Evolutionary conservation across 2,329 filamentous ascomycete genomes (phyloP).

Genomic region (Aspergillus udagawae): DNA sequence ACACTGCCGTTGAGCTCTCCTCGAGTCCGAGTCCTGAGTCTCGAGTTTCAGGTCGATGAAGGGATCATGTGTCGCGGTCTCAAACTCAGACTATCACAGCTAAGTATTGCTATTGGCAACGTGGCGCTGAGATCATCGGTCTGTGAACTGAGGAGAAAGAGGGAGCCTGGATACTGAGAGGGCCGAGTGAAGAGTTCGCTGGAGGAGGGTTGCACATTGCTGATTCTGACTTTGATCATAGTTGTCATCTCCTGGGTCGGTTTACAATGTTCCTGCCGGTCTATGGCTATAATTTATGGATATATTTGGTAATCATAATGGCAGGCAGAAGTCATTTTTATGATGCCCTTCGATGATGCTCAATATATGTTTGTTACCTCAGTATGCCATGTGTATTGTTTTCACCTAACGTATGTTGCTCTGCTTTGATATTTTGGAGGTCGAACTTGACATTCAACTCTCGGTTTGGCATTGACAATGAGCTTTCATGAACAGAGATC

Average conservation of each 20-base stretch:
- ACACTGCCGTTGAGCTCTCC: neutral
- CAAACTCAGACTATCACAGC: neutral
- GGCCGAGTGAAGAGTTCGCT: neutral
- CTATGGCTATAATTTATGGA: neutral
- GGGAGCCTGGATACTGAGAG: neutral
- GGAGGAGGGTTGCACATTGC: neutral
- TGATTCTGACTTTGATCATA: neutral
- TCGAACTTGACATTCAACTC: neutral
- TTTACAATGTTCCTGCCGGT: neutral
- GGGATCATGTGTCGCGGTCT: neutral
- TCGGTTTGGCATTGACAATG: neutral
- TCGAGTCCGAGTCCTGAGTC: neutral
- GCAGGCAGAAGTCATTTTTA: neutral
- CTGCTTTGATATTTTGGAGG: neutral
- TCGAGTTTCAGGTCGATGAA: neutral
- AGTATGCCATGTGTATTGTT: neutral
- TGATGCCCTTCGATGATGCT: neutral
- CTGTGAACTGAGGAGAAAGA: neutral
- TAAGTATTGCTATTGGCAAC: neutral
- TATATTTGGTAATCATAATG: neutral
- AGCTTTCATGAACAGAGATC: neutral
- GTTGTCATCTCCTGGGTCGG: neutral
- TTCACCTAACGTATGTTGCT: neutral
- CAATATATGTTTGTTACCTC: neutral
- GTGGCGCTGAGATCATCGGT: neutral